These are phyloP conservation scores for Hypoxylon sp. DNA, from an alignment of 2,329 filamentous ascomycete genomes.

Conservation along the genomic window DNA sequence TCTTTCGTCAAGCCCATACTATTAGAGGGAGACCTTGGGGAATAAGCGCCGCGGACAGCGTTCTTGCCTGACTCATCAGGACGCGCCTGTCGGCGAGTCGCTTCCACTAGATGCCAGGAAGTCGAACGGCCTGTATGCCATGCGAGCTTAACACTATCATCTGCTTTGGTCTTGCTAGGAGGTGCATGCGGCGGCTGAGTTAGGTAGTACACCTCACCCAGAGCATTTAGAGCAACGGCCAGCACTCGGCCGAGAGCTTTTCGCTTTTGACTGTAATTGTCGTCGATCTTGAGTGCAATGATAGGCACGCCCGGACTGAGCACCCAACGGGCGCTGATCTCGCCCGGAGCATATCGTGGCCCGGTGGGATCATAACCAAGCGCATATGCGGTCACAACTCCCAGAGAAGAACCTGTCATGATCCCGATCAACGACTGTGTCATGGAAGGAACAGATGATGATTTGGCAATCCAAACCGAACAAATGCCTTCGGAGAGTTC, in stretches of 20 bases:
- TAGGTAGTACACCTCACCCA: conserved; percentile 92
- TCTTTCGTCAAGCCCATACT: conserved; percentile 78
- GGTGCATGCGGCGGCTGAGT: conserved; percentile 76
- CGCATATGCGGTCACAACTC: conserved; percentile 86
- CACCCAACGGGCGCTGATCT: conserved; percentile 90
- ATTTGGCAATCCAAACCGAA: conserved; percentile 92
- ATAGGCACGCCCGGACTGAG: conserved; percentile 95
- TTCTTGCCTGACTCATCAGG: conserved; percentile 81
- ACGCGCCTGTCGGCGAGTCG: conserved; percentile 79
- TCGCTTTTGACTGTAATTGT: conserved; percentile 81
- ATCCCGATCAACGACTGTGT: conserved; percentile 87
- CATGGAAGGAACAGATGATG: conserved; percentile 76
- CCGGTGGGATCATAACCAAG: conserved; percentile 74
- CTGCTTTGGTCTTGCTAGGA: conserved; percentile 63
- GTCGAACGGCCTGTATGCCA: conserved; percentile 86
- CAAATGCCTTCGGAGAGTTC: conserved; percentile 79
- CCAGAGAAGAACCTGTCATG: conserved; percentile 85
- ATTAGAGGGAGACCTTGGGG: conserved; percentile 82
- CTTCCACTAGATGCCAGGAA: conserved; percentile 85
- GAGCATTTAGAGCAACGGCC: conserved; percentile 93
- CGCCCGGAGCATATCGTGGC: conserved; percentile 77
- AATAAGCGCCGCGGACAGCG: conserved; percentile 80
- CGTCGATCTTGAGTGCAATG: conserved; percentile 85
- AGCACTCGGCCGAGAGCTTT: conserved; percentile 81
- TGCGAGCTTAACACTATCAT: conserved; percentile 75